Evolutionary conservation across 192 early-diverging fungal genomes (phyloP).

Genomic region (Linnemannia elongata): DNA sequence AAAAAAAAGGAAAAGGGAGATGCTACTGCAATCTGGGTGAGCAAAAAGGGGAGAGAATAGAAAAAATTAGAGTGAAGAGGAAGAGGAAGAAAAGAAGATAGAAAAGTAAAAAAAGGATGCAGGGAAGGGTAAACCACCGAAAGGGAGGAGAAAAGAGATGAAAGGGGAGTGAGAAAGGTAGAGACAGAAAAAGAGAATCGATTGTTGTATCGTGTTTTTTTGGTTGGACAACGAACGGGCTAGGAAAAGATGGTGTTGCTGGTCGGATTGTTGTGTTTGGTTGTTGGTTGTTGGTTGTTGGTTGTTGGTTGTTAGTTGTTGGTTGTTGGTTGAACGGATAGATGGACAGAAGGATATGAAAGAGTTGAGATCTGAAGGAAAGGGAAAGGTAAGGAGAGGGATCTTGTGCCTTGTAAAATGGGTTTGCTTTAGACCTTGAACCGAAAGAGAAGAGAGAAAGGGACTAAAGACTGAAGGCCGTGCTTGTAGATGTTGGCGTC

Average conservation of each 20-base stretch:
- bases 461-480: background rate
- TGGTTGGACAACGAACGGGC: background rate
- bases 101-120: conserved; percentile 1
- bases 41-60: background rate
- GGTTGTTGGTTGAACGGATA: background rate
- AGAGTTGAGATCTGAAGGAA: background rate
- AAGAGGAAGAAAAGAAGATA: background rate
- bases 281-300: background rate
- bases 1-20: background rate
- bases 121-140: background rate
- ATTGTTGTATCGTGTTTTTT: background rate
- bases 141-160: background rate
- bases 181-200: background rate
- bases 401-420: background rate
- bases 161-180: background rate
- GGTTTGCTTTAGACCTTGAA: background rate
- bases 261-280: background rate
- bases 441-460: background rate
- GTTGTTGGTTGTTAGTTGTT: background rate
- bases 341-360: background rate
- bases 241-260: background rate
- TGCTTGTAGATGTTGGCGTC: background rate
- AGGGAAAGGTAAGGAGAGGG: background rate
- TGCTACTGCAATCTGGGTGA: background rate
- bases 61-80: background rate